Evolutionary conservation across 371 early-diverging fungal species (phyloP), one percentile per base, ranked within the genome.

Genomic region (Mucor mucedo): DNA sequence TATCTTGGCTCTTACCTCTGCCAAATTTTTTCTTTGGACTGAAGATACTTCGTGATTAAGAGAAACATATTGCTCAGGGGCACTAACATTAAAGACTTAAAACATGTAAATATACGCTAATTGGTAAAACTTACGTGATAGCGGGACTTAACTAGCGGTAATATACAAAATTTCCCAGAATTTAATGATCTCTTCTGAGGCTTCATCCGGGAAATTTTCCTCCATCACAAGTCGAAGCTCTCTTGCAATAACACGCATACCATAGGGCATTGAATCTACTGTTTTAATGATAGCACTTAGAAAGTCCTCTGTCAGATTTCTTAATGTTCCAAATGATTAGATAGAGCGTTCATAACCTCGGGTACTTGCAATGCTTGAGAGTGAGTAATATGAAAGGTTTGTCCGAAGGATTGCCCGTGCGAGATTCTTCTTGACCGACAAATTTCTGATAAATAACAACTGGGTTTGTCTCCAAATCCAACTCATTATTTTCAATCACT

Each of bases 101-200:
- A 49, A 29, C 14, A 4, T 35, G 35, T 35, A 6, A 16, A 45
- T n/a, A 33, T 50, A 42, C 11, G 42, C 11, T 6, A 35, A 10
- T 42, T 42, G n/a, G 1, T 21, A 30, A 16, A 29, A 50, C 29
- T 50, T 50, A 50, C 50, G 91, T 94, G 63, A 99, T 97, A 11
- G 94, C 98, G 11, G 98, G 98, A 76, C 95, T 97, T 69, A 99
- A 90, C 75, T 97, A 98, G 33, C 97, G 90, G 76, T 97, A 97
- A 80, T 95, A 99, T 41, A 99, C 89, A 69, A 98, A 80, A 66
- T 97, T 93, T 4, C 98, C 96, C 13, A 99, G 89, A 27, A 95
- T 88, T 91, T 91, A 57, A 88, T 84, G 55, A 96, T 89, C 53
- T 90, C 90, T 45, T 85, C 86, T 41, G 94, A 89, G 2, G 85